These are phyloP conservation scores for Drosera capensis DNA, from an alignment of 148 eudicot genomes.

Conservation along the genomic window DNA sequence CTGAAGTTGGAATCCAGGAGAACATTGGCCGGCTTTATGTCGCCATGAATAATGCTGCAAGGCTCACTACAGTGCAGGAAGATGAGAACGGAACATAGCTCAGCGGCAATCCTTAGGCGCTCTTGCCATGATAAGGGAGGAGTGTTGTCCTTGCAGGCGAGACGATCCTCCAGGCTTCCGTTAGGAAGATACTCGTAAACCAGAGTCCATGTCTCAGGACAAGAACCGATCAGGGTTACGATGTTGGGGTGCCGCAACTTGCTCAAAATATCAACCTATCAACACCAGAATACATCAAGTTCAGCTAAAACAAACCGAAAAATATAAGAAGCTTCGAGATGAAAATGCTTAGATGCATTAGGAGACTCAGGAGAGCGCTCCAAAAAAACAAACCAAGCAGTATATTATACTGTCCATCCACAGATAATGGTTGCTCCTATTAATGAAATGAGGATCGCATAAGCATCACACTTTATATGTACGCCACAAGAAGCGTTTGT, in stretches of 20 bases:
- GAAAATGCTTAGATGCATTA: background rate
- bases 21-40: slow-evolving; percentile 45
- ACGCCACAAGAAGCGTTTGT: too few species aligned
- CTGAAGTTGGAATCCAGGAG: slow-evolving; percentile 43
- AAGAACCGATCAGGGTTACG: slow-evolving; percentile 52
- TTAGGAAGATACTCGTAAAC: slow-evolving; percentile 64
- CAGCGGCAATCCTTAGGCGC: slow-evolving; percentile 56
- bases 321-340: slow-evolving; percentile 5
- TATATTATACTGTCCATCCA: too few species aligned
- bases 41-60: slow-evolving; percentile 38
- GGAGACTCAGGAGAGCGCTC: too few species aligned
- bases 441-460: too few species aligned
- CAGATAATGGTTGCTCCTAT: too few species aligned
- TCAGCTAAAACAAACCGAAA: slow-evolving; percentile 31
- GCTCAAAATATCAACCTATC: slow-evolving; percentile 72
- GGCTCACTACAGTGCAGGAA: slow-evolving; percentile 64
- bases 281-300: background rate
- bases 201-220: slow-evolving; percentile 48
- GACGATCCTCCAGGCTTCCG: slow-evolving; percentile 73
- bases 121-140: slow-evolving; percentile 73
- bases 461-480: too few species aligned
- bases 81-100: slow-evolving; percentile 56
- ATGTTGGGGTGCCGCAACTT: slow-evolving; percentile 70
- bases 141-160: slow-evolving; percentile 39
- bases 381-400: too few species aligned